Conservation (phyloP, 495 filamentous ascomycete species). For the Xylaria acuta region DNA sequence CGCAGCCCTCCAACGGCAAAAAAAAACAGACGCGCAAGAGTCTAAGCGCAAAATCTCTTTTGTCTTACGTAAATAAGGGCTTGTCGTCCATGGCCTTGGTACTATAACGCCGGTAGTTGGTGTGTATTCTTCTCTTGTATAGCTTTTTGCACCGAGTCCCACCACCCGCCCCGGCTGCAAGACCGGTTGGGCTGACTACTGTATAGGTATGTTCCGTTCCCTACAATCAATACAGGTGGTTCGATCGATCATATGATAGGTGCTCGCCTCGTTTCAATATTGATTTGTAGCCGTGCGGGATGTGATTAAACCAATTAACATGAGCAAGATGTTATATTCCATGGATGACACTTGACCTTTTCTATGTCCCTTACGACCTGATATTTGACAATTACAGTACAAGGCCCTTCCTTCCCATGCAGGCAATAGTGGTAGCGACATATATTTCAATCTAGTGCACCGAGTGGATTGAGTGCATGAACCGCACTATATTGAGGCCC, state of each 20-base stretch:
- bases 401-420: not conserved
- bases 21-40: not conserved
- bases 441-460: constrained; percentile 1
- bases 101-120: constrained; percentile 11
- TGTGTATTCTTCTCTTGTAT: not conserved
- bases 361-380: not conserved
- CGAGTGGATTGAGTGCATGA: constrained; percentile 5
- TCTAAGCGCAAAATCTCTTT: constrained; percentile 9
- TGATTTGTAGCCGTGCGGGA: not conserved
- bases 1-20: not conserved
- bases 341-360: not conserved
- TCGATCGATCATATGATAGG: not conserved
- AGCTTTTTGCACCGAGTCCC: not conserved
- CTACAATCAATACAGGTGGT: not conserved
- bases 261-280: not conserved
- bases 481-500: not conserved
- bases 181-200: not conserved
- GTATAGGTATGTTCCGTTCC: not conserved
- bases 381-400: constrained; percentile 5
- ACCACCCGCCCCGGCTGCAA: not conserved
- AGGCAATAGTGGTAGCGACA: constrained; percentile 11
- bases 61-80: constrained; percentile 5
- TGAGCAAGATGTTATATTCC: not conserved
- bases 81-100: not conserved
- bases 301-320: not conserved